Conservation (phyloP, 1,139 yeast genomes). For the Suhomyces ambrosiae region DNA sequence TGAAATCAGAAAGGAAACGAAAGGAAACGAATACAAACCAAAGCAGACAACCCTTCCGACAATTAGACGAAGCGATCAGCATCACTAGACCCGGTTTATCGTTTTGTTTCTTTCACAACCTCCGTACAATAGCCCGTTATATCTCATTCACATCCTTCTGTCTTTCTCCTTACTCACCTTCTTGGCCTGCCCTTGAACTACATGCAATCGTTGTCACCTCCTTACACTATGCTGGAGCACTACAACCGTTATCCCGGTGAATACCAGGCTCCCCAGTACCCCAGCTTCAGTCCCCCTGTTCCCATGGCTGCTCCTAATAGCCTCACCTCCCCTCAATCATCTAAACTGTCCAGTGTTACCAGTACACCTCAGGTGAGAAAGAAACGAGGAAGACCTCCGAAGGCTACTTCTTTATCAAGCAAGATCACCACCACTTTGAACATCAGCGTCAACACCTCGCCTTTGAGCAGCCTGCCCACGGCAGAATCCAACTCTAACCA, state of each 20-base stretch:
- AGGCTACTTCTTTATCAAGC: slow-evolving; percentile 42
- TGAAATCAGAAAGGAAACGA: too few relatives aligned
- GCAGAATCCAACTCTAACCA: slow-evolving; percentile 39
- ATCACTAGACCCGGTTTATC: slow-evolving; percentile 1
- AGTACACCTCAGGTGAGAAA: slow-evolving; percentile 32
- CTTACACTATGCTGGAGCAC: slow-evolving; percentile 10
- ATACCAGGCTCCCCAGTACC: slow-evolving; percentile 2
- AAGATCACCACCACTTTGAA: slow-evolving; percentile 47
- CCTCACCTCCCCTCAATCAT: slow-evolving; percentile 1
- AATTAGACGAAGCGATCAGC: too few relatives aligned
- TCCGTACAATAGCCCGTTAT: too few relatives aligned
- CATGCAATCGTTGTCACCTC: slow-evolving; percentile 6
- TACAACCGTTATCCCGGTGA: slow-evolving; percentile 4
- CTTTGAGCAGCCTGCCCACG: slow-evolving; percentile 23
- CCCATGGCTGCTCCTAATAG: slow-evolving; percentile 2
- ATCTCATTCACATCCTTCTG: neutral
- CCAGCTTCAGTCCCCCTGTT: slow-evolving; percentile 1
- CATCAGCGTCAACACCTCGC: slow-evolving; percentile 43
- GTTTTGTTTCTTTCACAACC: neutral
- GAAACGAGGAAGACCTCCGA: slow-evolving; percentile 53
- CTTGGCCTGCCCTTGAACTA: neutral
- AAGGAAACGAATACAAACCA: too few relatives aligned
- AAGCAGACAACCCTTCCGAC: too few relatives aligned
- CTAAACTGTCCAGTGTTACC: slow-evolving; percentile 6
- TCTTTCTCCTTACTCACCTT: neutral